These are phyloP conservation scores for Thalassiosira hispida DNA, from an alignment of 352 stramenopile genomes.

Conservation along the genomic window DNA sequence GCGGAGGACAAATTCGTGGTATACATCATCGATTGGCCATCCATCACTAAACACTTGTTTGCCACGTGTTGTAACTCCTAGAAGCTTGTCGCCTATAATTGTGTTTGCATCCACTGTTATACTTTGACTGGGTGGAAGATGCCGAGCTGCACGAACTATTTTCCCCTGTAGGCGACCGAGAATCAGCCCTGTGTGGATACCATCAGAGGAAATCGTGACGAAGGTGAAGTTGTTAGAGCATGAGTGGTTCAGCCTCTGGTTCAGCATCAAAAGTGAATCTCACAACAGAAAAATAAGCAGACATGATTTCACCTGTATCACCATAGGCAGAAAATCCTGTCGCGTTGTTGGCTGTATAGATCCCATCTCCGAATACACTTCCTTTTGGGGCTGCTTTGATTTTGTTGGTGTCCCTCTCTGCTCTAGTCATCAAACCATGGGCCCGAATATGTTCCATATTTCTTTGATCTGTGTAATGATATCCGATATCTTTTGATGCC, in stretches of 20 bases:
- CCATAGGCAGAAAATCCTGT: slow-evolving; percentile 26
- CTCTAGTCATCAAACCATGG: slow-evolving; percentile 19
- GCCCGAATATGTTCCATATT: slow-evolving; percentile 5
- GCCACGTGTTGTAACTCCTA: background rate
- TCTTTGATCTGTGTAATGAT: slow-evolving; percentile 13
- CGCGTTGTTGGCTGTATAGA: slow-evolving; percentile 36
- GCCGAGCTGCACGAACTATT: slow-evolving; percentile 6
- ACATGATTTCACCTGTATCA: slow-evolving; percentile 21
- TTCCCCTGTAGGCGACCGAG: slow-evolving; percentile 21
- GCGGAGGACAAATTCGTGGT: slow-evolving; percentile 26
- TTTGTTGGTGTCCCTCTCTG: slow-evolving; percentile 3
- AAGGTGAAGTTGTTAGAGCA: too few species aligned
- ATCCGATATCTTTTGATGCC: slow-evolving; percentile 11
- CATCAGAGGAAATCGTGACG: too few species aligned
- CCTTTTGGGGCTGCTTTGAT: background rate
- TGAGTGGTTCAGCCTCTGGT: too few species aligned
- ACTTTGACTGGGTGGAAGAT: slow-evolving; percentile 1
- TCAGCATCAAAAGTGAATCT: too few species aligned
- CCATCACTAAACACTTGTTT: slow-evolving; percentile 2
- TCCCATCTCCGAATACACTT: slow-evolving; percentile 27
- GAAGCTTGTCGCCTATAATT: slow-evolving; percentile 22
- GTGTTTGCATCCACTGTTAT: slow-evolving; percentile 18
- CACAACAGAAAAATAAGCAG: too few species aligned
- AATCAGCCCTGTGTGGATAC: slow-evolving; percentile 23
- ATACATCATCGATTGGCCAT: slow-evolving; percentile 20